phyloP scores from a whole-genome alignment of 768 basidiomycete species.

The Clathrus columnatus region DNA sequence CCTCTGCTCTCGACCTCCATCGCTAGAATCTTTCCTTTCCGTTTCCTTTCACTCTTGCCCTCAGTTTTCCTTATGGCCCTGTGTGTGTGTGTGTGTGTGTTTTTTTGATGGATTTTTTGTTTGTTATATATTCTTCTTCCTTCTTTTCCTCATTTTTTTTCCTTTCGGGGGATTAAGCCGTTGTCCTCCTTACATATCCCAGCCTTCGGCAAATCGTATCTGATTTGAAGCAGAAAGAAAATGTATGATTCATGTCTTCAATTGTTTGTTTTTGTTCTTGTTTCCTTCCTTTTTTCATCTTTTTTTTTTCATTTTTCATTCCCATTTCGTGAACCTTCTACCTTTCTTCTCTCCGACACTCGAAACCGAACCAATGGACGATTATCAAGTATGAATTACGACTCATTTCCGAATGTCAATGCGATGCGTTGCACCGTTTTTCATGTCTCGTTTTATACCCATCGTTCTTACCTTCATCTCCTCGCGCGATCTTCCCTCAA shows the following conservation, averaged over 20 bases:
- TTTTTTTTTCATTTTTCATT: slow-evolving; percentile 21
- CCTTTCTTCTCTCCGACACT: slow-evolving; percentile 14
- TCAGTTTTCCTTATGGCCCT: neutral
- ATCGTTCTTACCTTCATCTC: neutral
- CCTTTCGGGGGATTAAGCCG: neutral
- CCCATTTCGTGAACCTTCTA: slow-evolving; percentile 25
- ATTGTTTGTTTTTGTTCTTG: slow-evolving; percentile 19
- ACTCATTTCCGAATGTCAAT: slow-evolving; percentile 43
- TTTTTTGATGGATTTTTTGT: neutral
- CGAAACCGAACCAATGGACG: slow-evolving; percentile 38
- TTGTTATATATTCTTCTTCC: slow-evolving; percentile 14
- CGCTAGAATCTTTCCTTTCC: neutral
- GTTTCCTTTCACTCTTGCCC: neutral
- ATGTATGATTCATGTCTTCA: neutral
- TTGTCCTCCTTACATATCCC: neutral
- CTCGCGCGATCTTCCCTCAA: too few species aligned
- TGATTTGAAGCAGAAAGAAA: neutral
- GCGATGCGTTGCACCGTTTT: too few species aligned
- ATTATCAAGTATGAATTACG: slow-evolving; percentile 41
- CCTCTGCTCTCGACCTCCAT: neutral
- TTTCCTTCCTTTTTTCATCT: slow-evolving; percentile 19
- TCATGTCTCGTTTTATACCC: neutral
- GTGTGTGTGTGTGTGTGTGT: too few species aligned
- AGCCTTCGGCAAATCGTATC: neutral
- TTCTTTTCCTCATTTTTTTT: neutral